phyloP scores from a whole-genome alignment of 2,329 filamentous ascomycete species.

The Daldinia sp. region DNA sequence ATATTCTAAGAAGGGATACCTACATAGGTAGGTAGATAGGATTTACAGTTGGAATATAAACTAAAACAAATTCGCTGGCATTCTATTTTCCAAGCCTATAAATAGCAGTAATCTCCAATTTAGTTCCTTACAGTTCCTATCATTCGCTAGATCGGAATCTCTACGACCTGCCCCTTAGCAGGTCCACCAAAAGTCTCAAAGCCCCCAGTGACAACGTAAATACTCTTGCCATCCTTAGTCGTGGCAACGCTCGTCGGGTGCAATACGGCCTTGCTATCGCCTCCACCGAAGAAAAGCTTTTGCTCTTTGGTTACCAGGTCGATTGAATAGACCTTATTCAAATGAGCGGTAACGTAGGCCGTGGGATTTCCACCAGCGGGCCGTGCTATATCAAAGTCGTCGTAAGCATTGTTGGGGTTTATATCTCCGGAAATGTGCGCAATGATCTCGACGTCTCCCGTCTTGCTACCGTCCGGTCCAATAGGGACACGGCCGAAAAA shows the following conservation, averaged over 20 bases:
- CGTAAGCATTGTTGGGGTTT: background rate
- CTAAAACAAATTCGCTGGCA: background rate
- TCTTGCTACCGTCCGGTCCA: background rate
- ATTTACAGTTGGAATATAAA: background rate
- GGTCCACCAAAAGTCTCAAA: background rate
- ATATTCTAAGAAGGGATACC: conserved; percentile 26
- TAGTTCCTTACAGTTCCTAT: background rate
- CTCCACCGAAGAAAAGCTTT: conserved; percentile 3
- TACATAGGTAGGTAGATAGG: background rate
- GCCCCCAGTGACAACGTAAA: background rate
- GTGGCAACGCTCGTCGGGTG: background rate
- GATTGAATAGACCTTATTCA: background rate
- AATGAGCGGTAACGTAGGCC: background rate
- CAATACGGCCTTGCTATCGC: background rate
- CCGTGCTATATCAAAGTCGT: background rate
- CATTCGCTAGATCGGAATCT: conserved; percentile 3
- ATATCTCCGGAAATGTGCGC: background rate
- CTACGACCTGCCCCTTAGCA: conserved; percentile 5
- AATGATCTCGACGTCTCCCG: background rate
- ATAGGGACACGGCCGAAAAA: background rate
- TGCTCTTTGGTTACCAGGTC: conserved; percentile 1
- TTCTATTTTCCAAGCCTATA: background rate
- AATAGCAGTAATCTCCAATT: background rate
- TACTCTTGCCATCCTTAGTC: background rate
- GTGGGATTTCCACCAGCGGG: background rate